Evolutionary conservation across 306 rosid genomes (phyloP).

Genomic region (Ceratonia siliqua): DNA sequence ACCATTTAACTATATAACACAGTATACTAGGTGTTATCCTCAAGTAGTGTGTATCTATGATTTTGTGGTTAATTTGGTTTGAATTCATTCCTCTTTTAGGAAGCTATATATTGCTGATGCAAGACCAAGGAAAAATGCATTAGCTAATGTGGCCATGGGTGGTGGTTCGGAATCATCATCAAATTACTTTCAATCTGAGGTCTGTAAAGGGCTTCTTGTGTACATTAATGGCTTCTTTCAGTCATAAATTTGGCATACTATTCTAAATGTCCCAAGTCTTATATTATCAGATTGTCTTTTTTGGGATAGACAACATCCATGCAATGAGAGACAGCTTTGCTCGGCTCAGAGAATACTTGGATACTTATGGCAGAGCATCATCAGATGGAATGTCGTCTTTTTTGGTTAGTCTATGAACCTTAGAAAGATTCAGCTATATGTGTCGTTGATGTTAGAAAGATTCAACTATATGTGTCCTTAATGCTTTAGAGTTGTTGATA

Average conservation of each 20-base stretch:
- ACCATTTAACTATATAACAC: conserved; percentile 1
- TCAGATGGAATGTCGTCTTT: conserved; percentile 98
- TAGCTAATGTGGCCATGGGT: conserved; percentile 99
- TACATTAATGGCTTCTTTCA: conserved; percentile 24
- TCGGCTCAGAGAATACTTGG: conserved; percentile 90
- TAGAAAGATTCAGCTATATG: conserved; percentile 15
- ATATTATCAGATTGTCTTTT: conserved; percentile 70
- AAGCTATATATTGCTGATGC: conserved; percentile 97
- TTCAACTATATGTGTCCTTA: conserved; percentile 17
- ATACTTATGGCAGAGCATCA: conserved; percentile 81
- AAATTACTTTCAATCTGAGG: conserved; percentile 92
- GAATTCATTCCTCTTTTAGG: conserved; percentile 42
- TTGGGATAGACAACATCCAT: conserved; percentile 98
- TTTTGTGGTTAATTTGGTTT: not conserved
- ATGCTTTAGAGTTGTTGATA: conserved; percentile 16
- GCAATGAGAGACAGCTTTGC: conserved; percentile 95
- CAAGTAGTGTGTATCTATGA: not conserved
- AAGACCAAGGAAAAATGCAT: conserved; percentile 93
- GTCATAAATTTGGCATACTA: conserved; percentile 16
- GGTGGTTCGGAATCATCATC: conserved; percentile 99
- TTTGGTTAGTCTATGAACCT: conserved; percentile 66
- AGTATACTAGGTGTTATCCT: not conserved
- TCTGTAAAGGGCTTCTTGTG: conserved; percentile 39
- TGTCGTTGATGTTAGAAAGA: conserved; percentile 18
- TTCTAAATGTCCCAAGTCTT: not conserved